Evolutionary conservation across 2,329 filamentous ascomycete genomes (phyloP), one percentile per base, ranked within the genome.

Genomic region (Curvularia spicifera): DNA sequence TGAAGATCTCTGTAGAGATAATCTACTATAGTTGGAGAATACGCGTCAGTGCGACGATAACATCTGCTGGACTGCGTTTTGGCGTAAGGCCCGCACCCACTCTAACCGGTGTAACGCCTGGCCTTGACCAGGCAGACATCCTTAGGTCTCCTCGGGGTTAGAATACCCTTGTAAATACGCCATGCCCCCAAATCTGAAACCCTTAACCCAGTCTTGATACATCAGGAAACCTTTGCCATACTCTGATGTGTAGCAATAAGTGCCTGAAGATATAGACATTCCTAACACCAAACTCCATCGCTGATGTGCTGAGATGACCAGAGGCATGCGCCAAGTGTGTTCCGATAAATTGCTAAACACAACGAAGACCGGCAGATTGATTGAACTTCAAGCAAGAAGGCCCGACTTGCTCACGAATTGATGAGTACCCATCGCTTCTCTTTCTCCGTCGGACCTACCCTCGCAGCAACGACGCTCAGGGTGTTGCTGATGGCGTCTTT

Each of bases 401-500:
- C 37, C 5, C 39, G 37, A 39, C 4, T 5, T 22, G n/a, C 20
- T 68, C 55, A 71, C 6, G 53, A 50, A 51, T 61, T 70, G 59
- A 71, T 66, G 54, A 77, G 57, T 40, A 72, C 82, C 87, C 89
- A 90, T 66, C 82, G 83, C 80, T 90, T 90, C 63, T 88, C 88
- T 64, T 77, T 84, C 76, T 81, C 84, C 63, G 83, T 89, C 69
- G 82, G 82, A 60, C 83, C 87, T 53, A 87, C 82, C 40, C 89
- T 83, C 43, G 84, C 82, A 9, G 91, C 91, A 51, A 91, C 80
- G 9, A 78, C 78, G 59, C 87, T 87, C 20, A 95, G 78, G 0
- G 90, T 93, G 52, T 87, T 84, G 70, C 87, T 90, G 66, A 96
- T 87, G 24, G 87, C 85, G 20, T 87, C 85, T 68, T 89, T 91